Conservation (phyloP, 306 rosid genomes). For the Prunus fruticosa region DNA sequence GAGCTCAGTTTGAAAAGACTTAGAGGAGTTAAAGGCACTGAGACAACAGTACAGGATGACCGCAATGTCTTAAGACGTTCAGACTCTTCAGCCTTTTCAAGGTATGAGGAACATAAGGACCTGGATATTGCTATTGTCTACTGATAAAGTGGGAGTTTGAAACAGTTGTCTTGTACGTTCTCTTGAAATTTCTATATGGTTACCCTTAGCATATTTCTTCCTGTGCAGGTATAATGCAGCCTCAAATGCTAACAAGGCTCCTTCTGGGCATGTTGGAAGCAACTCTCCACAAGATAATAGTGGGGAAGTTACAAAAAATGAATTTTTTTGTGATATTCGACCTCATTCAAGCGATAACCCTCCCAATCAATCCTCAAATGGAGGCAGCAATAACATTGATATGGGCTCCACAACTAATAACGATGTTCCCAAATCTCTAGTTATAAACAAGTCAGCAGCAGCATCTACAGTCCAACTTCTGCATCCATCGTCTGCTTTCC, state of each 20-base stretch:
- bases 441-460: constrained; percentile 45
- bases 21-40: constrained; percentile 56
- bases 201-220: neutral
- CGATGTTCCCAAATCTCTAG: constrained; percentile 46
- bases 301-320: constrained; percentile 49
- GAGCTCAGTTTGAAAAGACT: constrained; percentile 82
- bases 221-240: constrained; percentile 58
- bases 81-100: constrained; percentile 79
- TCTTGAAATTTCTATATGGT: neutral
- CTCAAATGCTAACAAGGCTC: constrained; percentile 60
- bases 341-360: constrained; percentile 65
- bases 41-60: constrained; percentile 51
- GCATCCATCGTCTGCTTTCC: constrained; percentile 58
- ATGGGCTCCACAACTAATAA: constrained; percentile 72
- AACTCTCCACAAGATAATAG: constrained; percentile 49
- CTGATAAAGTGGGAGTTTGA: neutral
- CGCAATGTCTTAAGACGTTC: constrained; percentile 73
- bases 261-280: constrained; percentile 61
- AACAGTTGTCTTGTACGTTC: constrained; percentile 8
- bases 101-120: constrained; percentile 36
- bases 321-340: constrained; percentile 46
- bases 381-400: constrained; percentile 65
- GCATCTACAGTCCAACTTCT: constrained; percentile 47
- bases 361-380: constrained; percentile 62
- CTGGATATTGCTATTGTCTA: neutral